Evolutionary conservation across 331 rosid genomes (phyloP).

Genomic region (Ulmus americana): DNA sequence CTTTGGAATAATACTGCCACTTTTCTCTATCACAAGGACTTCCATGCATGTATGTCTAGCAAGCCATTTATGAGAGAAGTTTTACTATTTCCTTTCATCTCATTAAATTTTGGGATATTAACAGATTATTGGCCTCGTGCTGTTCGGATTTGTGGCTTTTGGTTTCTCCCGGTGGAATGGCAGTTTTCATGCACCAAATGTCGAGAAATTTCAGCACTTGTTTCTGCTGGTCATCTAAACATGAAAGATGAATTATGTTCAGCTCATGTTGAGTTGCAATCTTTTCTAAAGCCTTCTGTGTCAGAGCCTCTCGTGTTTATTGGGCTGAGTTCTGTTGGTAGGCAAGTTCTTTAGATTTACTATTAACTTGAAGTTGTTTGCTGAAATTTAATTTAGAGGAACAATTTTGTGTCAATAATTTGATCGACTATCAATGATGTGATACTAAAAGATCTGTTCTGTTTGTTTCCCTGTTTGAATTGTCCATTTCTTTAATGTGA

Average conservation of each 20-base stretch:
- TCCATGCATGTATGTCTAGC: too few species aligned
- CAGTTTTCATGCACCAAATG: conserved; percentile 70
- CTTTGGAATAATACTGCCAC: too few species aligned
- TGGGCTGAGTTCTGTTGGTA: conserved; percentile 73
- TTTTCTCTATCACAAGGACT: too few species aligned
- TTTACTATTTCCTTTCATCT: not conserved
- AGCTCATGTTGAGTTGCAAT: conserved; percentile 51
- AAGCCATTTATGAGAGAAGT: too few species aligned
- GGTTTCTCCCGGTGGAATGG: conserved; percentile 75
- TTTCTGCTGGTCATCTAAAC: conserved; percentile 28
- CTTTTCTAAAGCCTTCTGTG: conserved; percentile 29
- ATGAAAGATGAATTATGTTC: conserved; percentile 41
- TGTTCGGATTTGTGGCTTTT: conserved; percentile 69
- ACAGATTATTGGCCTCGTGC: conserved; percentile 73
- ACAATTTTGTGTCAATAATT: not conserved
- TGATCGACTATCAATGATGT: not conserved
- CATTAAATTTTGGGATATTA: conserved; percentile 7
- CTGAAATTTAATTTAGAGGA: conserved; percentile 3
- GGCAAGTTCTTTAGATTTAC: conserved; percentile 41
- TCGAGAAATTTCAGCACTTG: conserved; percentile 34
- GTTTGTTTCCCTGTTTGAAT: not conserved
- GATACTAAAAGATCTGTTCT: not conserved
- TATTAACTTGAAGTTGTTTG: conserved; percentile 3
- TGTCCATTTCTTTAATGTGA: not conserved
- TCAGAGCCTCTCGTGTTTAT: conserved; percentile 48